Percentiles rank a stretch among this genome's conserved stretches.
Conservation (phyloP, 305 asterid genomes). For the Andrographis paniculata region DNA sequence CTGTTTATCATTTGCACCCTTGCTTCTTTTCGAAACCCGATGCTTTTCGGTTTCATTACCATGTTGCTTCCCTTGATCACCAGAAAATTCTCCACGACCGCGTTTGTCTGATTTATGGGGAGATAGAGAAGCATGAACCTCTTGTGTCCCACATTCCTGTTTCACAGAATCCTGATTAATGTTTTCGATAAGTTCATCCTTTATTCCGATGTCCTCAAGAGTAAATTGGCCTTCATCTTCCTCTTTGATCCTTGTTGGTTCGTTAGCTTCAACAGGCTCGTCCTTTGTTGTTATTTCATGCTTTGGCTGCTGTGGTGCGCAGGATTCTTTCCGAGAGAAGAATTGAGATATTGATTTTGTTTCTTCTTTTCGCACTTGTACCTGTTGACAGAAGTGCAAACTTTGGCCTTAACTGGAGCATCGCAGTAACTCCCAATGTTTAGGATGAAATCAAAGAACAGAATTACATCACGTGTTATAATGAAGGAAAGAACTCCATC, state of each 20-base stretch:
- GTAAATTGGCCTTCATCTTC: conserved; percentile 15
- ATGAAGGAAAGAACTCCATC: too few species aligned
- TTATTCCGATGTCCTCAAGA: conserved; percentile 5
- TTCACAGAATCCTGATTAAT: conserved; percentile 24
- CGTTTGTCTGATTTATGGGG: conserved; percentile 28
- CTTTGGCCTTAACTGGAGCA: neutral
- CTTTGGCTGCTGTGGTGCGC: conserved; percentile 21
- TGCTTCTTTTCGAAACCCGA: conserved; percentile 41
- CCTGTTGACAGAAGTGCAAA: conserved; percentile 19
- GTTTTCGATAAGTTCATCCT: conserved; percentile 17
- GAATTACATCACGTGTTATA: too few species aligned
- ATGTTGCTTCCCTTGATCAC: conserved; percentile 20
- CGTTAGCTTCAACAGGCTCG: conserved; percentile 24
- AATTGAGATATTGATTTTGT: conserved; percentile 61
- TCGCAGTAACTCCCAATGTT: neutral
- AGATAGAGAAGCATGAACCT: conserved; percentile 15
- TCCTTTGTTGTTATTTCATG: conserved; percentile 23
- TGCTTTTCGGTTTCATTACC: conserved; percentile 20
- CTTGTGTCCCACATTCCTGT: conserved; percentile 31
- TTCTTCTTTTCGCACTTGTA: conserved; percentile 59
- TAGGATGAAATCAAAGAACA: neutral
- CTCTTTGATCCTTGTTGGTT: conserved; percentile 23
- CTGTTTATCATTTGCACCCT: conserved; percentile 43
- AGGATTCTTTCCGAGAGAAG: conserved; percentile 47
- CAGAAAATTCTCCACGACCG: conserved; percentile 23